Conservation (phyloP, 768 basidiomycete genomes). For the Boletellus sp. region DNA sequence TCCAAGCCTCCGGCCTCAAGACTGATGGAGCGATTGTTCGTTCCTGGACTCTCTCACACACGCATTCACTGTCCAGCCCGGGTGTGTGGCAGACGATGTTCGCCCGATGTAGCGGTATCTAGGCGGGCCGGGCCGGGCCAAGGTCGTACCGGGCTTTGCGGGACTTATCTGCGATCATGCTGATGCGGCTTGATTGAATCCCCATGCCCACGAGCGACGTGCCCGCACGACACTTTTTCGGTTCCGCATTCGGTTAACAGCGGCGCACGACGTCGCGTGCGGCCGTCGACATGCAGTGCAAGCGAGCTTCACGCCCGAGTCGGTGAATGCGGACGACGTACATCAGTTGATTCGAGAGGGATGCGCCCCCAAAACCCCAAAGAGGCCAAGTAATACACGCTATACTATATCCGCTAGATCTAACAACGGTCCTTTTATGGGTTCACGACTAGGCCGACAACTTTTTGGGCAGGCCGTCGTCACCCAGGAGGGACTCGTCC, state of each 20-base stretch:
- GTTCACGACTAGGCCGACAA: constrained; percentile 32
- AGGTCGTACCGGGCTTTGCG: not conserved
- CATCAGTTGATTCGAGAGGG: not conserved
- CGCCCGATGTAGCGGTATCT: no score
- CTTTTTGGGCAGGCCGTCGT: constrained; percentile 65
- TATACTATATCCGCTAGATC: not conserved
- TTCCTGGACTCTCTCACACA: no score
- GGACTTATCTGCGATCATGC: not conserved
- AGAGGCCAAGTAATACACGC: not conserved
- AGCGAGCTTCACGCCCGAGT: not conserved
- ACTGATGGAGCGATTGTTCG: no score
- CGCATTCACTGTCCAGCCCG: no score
- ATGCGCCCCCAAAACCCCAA: no score
- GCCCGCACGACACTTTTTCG: not conserved
- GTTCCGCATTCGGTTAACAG: not conserved
- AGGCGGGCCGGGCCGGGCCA: no score
- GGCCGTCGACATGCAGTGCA: not conserved
- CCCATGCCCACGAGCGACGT: not conserved
- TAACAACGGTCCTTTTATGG: not conserved
- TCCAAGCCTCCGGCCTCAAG: no score
- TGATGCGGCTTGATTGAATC: not conserved
- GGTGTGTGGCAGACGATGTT: no score
- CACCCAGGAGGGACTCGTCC: constrained; percentile 63
- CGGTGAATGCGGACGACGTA: not conserved
- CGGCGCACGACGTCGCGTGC: no score